Evolutionary conservation across 2,329 filamentous ascomycete species (phyloP).

Genomic region (Hortaea werneckii): DNA sequence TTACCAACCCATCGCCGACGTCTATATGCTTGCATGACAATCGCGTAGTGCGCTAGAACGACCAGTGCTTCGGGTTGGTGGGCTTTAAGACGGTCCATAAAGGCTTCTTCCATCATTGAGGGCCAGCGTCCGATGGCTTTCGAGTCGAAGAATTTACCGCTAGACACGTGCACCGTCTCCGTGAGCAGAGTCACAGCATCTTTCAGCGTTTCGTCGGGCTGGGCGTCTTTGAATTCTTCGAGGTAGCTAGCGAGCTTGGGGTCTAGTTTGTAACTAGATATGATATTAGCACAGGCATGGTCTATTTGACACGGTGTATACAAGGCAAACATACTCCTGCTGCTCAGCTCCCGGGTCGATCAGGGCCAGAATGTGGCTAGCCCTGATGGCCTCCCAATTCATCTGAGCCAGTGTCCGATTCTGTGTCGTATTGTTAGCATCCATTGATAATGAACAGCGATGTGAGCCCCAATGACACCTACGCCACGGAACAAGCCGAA

Average conservation of each 20-base stretch:
- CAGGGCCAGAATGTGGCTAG: background rate
- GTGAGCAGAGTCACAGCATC: conserved; percentile 4
- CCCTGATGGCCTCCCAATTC: conserved; percentile 2
- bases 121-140: conserved; percentile 16
- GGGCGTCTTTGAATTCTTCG: background rate
- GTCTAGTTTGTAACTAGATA: too few relatives aligned
- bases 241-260: background rate
- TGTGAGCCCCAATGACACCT: background rate
- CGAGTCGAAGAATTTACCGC: conserved; percentile 7
- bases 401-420: conserved; percentile 6
- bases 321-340: background rate
- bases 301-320: too few relatives aligned
- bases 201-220: conserved; percentile 1
- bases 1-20: conserved; percentile 15
- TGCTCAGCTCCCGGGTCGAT: conserved; percentile 5
- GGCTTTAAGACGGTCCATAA: conserved; percentile 11
- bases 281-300: too few relatives aligned
- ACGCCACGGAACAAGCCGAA: conserved; percentile 17
- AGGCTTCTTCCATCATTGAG: conserved; percentile 14
- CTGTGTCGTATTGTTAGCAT: background rate
- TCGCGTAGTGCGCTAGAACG: conserved; percentile 12
- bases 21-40: conserved; percentile 10
- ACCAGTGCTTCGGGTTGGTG: conserved; percentile 12
- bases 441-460: too few relatives aligned
- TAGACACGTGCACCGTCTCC: conserved; percentile 5